A percentile compares a stretch with the other conserved stretches of the same genome.
These are phyloP conservation scores for Beauveria sp. DNA, from an alignment of 2,329 filamentous ascomycete species.

Conservation along the genomic window DNA sequence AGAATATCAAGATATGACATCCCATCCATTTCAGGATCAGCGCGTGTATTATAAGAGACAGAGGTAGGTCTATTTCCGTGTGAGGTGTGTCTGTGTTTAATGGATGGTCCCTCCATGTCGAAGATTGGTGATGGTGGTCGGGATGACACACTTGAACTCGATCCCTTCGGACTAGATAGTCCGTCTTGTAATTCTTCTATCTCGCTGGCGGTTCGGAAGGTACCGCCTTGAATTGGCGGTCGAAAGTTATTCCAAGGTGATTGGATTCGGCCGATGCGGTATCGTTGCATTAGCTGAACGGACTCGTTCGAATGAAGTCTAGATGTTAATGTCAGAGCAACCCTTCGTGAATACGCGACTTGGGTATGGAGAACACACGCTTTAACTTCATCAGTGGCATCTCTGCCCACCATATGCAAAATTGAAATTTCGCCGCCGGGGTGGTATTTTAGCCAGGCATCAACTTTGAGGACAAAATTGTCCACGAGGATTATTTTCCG, in stretches of 20 bases:
- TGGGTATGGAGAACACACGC: slow-evolving; percentile 50
- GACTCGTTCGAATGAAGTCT: slow-evolving; percentile 80
- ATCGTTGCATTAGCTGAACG: slow-evolving; percentile 66
- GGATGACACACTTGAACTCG: slow-evolving; percentile 42
- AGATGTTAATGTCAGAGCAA: slow-evolving; percentile 14
- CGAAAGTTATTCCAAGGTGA: slow-evolving; percentile 81
- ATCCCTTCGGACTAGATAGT: slow-evolving; percentile 15
- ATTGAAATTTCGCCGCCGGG: slow-evolving; percentile 90
- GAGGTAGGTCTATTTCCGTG: slow-evolving; percentile 36
- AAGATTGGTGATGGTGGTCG: slow-evolving; percentile 43
- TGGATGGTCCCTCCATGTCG: slow-evolving; percentile 27
- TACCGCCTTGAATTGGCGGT: slow-evolving; percentile 85
- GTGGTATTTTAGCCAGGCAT: slow-evolving; percentile 82
- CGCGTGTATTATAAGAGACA: slow-evolving; percentile 50
- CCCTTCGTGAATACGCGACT: not conserved
- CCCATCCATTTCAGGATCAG: slow-evolving; percentile 40
- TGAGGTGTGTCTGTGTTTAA: slow-evolving; percentile 23
- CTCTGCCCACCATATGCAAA: slow-evolving; percentile 83
- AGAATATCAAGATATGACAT: slow-evolving; percentile 64
- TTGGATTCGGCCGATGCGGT: slow-evolving; percentile 75
- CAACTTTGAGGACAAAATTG: slow-evolving; percentile 73
- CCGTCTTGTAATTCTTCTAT: slow-evolving; percentile 17
- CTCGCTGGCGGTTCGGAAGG: slow-evolving; percentile 48
- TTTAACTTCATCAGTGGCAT: slow-evolving; percentile 90
- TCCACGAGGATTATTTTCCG: slow-evolving; percentile 74